Base-by-base conservation (phyloP, 805 yeast species). In the Grigorovia yakushimaensis region DNA sequence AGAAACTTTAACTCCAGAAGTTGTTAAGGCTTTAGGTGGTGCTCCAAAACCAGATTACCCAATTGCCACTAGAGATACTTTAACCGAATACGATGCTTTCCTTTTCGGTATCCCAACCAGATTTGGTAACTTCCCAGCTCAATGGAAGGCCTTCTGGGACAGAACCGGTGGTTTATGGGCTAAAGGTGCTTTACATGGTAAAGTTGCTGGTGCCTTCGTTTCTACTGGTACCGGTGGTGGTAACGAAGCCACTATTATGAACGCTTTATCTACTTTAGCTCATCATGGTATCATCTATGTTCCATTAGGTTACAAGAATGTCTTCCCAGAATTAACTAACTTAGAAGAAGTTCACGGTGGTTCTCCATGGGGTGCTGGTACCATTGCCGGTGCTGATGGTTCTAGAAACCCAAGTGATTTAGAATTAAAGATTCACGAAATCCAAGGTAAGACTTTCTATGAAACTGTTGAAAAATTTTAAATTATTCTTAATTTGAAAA, bases 341-440 rank as follows among this genome's bases (percentile, higher is more conserved):
- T 60, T 82, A 49, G 73, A 72, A 19, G 89, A 82, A 69, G 73
- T 76, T 48, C 89, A 82, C 61, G 95, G 94, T 58, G 82, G 84
- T 57, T 78, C 89, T 47, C 77, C 95, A 46, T 87, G 88, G 84
- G 94, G 94, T 67, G 88, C 95, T 41, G 93, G 91, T 61, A 71
- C 85, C 49, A 73, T 75, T 54, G 87, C 95, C 35, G 91, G 83
- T 54, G 69, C 78, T 21, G 88, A 82, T 60, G 95, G 94, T 56
- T 76, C 87, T 39, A 81, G 91, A 72, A 66, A 64, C 54, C 84
- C 88, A 41, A 61, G 79, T 47, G 76, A 69, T 45, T 67, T 78
- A 53, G 95, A 86, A 71, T 70, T 77, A 66, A 72, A 73, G 55
- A 60, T 82, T 51, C 89, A 84, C 47, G 65, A 63, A 46, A 71